Evolutionary conservation across 176 grass and related monocot species (phyloP), one percentile per base, ranked within the genome.

Genomic region (Oryza australiensis): DNA sequence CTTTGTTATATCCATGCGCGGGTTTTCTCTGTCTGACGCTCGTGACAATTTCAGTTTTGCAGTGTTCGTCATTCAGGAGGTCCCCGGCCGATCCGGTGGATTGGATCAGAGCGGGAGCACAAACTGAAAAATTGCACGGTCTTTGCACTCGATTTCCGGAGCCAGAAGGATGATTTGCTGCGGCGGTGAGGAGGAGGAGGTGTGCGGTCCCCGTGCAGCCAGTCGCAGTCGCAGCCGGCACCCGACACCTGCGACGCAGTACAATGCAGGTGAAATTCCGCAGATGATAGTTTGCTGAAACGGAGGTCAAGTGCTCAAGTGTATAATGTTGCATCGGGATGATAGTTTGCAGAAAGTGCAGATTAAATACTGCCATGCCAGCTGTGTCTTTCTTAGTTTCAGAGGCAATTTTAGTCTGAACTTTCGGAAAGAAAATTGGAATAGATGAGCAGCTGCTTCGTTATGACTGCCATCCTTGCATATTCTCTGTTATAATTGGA

Each of bases 161-260:
- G 55, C 24, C 64, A 35, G 3, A 4, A 59, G 53, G 40, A 91
- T 88, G 85, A 73, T 83, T 38, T 92, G 90, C 79, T 83, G 90
- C 26, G 63, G 82, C 10, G 79, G 74, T 1, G 55, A 10, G 1
- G 43, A 92, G 79, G 79, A 92, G 53, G 90, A 89, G 1, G 38
- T n/a, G 6, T 84, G 51, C 7, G 69, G 79, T 1, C 75, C 83
- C 33, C 75, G 86, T 37, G 75, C 75, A 55, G 51, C 51, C 51
- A 55, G 18, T 55, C 51, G 51, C 3, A 86, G 79, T 70, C 70
- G 85, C 2, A 88, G 83, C 75, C 64, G 85, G 8, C 63, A 76
- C 6, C n/a, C 79, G 2, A 60, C 86, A 29, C 79, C 86, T 0
- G 45, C 80, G 2, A 48, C 72, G 34, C 83, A 73, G 5, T 26